Base-by-base conservation (phyloP, 495 filamentous ascomycete species). In the Lichenothelia convexa region DNA sequence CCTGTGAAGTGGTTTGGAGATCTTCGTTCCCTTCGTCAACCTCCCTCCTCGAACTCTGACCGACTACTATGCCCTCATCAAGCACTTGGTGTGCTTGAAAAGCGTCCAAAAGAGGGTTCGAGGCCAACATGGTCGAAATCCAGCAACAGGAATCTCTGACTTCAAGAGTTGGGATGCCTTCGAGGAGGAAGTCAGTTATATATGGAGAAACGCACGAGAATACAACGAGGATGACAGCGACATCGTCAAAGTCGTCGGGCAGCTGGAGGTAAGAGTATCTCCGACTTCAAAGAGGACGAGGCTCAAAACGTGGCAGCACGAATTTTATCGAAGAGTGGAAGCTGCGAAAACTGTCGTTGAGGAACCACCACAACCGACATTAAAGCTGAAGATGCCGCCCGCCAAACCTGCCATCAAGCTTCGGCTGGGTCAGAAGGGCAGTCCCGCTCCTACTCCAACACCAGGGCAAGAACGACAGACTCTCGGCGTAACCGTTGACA, bases 191-290 rank as follows among this genome's bases (percentile, higher is more conserved):
- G 62, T 80, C 31, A 73, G 66, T 43, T 68, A 75, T 36, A 75
- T 93, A 20, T 91, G 83, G 80, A 68, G 64, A 24, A 93, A 93
- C 57, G 86, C 85, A 3, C 71, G 75, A 34, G 68, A 73, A 20
- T 93, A 33, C 31, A 93, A 93, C 45, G 84, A 91, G 47, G 84
- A 91, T 45, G 79, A 67, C 2, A 92, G 85, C 46, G 72, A 76
- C 12, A 78, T 93, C 26, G 76, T 66, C 34, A 58, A 64, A 15
- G 62, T 84, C 38, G 80, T 81, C 15, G 69, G 70, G 15, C 66
- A 81, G 21, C 65, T 93, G 9, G 70, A 91, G 67, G 82, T 81
- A 60, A 35, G 66, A 30, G 19, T 32, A 29, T 29, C 24, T 11
- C n/a, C 24, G 24, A 29, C 24, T 11, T 29, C 2, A 17, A 19